Conservation (phyloP, 208 protist species). For the Porcisia deanei region DNA sequence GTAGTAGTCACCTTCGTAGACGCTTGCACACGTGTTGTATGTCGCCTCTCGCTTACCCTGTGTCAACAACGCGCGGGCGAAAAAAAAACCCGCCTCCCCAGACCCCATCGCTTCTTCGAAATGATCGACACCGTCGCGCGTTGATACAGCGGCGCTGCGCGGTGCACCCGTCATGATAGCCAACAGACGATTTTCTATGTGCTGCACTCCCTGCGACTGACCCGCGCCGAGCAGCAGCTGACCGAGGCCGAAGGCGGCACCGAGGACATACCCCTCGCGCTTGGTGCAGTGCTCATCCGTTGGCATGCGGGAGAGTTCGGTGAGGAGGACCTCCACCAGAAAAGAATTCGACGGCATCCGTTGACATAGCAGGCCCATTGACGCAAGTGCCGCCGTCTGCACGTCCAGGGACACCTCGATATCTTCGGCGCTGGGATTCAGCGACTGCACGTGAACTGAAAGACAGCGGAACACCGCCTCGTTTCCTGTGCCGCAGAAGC, state of each 20-base stretch:
- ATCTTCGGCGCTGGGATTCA: constrained; percentile 81
- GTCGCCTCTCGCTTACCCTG: constrained; percentile 48
- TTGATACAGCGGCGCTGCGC: constrained; percentile 51
- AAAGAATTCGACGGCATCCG: constrained; percentile 60
- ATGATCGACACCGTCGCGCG: constrained; percentile 47
- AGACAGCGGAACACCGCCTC: constrained; percentile 84
- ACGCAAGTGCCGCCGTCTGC: constrained; percentile 77
- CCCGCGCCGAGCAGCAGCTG: constrained; percentile 76
- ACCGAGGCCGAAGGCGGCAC: constrained; percentile 76
- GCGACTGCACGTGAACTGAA: constrained; percentile 81
- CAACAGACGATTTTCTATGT: constrained; percentile 71
- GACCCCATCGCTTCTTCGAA: constrained; percentile 59
- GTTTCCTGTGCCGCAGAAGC: constrained; percentile 80
- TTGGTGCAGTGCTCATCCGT: constrained; percentile 86
- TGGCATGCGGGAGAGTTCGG: constrained; percentile 83
- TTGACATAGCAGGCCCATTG: constrained; percentile 79
- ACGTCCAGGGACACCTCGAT: constrained; percentile 87
- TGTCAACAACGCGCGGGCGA: constrained; percentile 55
- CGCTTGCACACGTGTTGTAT: constrained; percentile 51
- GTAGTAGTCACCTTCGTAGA: constrained; percentile 83
- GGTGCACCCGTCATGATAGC: constrained; percentile 69
- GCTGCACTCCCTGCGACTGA: constrained; percentile 38
- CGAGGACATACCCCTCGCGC: constrained; percentile 79
- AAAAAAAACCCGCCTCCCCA: constrained; percentile 55
- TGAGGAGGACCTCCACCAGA: constrained; percentile 79